A percentile compares a stretch with the other conserved stretches of the same genome.
phyloP scores from a whole-genome alignment of 202 grass and related monocot genomes.

The Setaria italica region DNA sequence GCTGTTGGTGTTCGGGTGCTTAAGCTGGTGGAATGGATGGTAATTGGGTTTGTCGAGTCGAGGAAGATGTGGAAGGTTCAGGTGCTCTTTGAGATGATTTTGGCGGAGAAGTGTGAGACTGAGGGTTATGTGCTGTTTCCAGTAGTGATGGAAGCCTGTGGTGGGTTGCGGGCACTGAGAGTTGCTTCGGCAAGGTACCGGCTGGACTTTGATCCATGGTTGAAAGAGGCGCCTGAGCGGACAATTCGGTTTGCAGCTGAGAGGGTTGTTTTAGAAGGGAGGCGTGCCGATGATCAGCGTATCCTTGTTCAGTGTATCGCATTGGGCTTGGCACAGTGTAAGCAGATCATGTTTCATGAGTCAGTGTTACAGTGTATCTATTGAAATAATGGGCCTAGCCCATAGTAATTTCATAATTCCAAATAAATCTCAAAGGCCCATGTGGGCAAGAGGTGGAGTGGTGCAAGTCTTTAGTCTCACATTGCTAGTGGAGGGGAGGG shows the following conservation, averaged over 20 bases:
- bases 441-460: too few species aligned
- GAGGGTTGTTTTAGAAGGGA: constrained; percentile 43
- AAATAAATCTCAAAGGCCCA: too few species aligned
- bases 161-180: constrained; percentile 57
- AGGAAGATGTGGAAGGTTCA: constrained; percentile 63
- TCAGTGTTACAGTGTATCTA: constrained; percentile 49
- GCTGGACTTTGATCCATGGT: constrained; percentile 59
- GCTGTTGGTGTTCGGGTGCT: constrained; percentile 65
- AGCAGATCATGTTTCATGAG: constrained; percentile 55
- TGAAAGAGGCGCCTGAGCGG: constrained; percentile 60
- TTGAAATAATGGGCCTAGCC: too few species aligned
- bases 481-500: too few species aligned
- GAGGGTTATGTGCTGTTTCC: constrained; percentile 54
- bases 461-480: too few species aligned
- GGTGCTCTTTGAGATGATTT: constrained; percentile 52
- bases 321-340: constrained; percentile 63
- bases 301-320: constrained; percentile 71
- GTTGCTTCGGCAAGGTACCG: constrained; percentile 59
- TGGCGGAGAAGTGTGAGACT: constrained; percentile 44
- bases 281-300: constrained; percentile 11
- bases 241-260: constrained; percentile 67
- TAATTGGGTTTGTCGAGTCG: constrained; percentile 57
- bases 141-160: constrained; percentile 63
- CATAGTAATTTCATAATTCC: too few species aligned
- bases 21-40: constrained; percentile 79